These are phyloP conservation scores for Cubamyces lactineus DNA, from an alignment of 768 basidiomycete genomes.

Conservation along the genomic window DNA sequence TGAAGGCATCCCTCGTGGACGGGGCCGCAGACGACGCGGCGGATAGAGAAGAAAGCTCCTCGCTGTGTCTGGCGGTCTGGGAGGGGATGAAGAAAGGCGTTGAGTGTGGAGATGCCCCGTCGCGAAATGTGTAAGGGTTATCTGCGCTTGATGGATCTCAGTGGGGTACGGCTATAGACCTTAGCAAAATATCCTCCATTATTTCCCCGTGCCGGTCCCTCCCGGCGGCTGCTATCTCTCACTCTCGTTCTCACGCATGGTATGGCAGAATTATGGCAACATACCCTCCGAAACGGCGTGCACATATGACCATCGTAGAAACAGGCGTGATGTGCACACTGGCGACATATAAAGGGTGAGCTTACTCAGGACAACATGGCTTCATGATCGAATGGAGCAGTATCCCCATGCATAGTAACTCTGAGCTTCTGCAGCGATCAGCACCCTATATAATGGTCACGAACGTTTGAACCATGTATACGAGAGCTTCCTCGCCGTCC, in stretches of 20 bases:
- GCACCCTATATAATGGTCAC: slow-evolving; percentile 5
- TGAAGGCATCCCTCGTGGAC: slow-evolving; percentile 72
- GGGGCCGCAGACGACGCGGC: slow-evolving; percentile 51
- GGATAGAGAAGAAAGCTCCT: slow-evolving; percentile 10
- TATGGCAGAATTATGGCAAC: not conserved
- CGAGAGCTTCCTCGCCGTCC: not conserved
- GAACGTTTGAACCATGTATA: not conserved
- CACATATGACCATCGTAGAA: too few species aligned
- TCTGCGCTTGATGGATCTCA: slow-evolving; percentile 3
- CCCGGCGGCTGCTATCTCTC: slow-evolving; percentile 4
- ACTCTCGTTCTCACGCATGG: not conserved
- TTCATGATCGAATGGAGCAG: not conserved
- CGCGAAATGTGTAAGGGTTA: slow-evolving; percentile 2
- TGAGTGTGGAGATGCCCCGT: slow-evolving; percentile 3
- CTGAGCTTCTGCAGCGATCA: not conserved
- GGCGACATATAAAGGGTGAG: too few species aligned
- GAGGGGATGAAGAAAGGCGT: slow-evolving; percentile 5
- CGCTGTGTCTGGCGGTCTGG: slow-evolving; percentile 1
- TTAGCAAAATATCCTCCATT: not conserved
- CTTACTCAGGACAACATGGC: not conserved
- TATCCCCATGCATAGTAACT: not conserved
- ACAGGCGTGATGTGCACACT: too few species aligned
- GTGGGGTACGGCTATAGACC: slow-evolving; percentile 1
- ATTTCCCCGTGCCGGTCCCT: slow-evolving; percentile 18
- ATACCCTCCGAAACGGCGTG: not conserved